Percentiles rank a stretch among this genome's conserved stretches.
These are phyloP conservation scores for Malus hybrid DNA, from an alignment of 331 rosid genomes.

Conservation along the genomic window DNA sequence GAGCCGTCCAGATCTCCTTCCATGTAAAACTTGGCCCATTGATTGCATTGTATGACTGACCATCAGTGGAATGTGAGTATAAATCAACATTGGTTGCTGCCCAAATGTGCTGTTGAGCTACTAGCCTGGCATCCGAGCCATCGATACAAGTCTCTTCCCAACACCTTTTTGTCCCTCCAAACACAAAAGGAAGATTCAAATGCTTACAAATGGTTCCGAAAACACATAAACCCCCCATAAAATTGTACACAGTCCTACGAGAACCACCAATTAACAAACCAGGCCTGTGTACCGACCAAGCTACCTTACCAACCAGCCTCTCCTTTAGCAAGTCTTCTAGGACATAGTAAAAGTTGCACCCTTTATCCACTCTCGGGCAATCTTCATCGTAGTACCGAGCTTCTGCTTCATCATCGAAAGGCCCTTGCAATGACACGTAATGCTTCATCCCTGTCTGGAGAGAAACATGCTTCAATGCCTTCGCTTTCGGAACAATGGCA, in stretches of 20 bases:
- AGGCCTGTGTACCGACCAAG: slow-evolving; percentile 84
- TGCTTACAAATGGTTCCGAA: slow-evolving; percentile 73
- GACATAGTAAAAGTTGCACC: slow-evolving; percentile 59
- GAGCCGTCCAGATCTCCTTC: slow-evolving; percentile 71
- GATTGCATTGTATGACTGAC: slow-evolving; percentile 60
- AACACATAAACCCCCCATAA: slow-evolving; percentile 74
- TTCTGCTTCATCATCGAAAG: slow-evolving; percentile 21
- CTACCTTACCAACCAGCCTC: slow-evolving; percentile 40
- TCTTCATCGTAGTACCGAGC: slow-evolving; percentile 43
- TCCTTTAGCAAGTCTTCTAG: slow-evolving; percentile 77
- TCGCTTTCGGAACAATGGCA: slow-evolving; percentile 41
- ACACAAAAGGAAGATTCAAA: slow-evolving; percentile 60
- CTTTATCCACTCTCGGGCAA: slow-evolving; percentile 34
- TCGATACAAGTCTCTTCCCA: slow-evolving; percentile 81
- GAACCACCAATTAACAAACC: slow-evolving; percentile 76
- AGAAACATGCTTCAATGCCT: slow-evolving; percentile 59
- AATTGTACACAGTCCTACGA: slow-evolving; percentile 49
- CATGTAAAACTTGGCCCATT: slow-evolving; percentile 71
- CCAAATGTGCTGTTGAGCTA: slow-evolving; percentile 87
- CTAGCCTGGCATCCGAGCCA: slow-evolving; percentile 83
- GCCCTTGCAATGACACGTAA: slow-evolving; percentile 51
- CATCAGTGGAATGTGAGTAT: slow-evolving; percentile 13
- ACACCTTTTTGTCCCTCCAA: slow-evolving; percentile 74
- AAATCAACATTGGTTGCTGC: slow-evolving; percentile 36
- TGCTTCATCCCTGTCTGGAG: slow-evolving; percentile 93